Evolutionary conservation across 2,329 filamentous ascomycete species (phyloP), one percentile per base, ranked within the genome.

Genomic region (Botrytis squamosa): DNA sequence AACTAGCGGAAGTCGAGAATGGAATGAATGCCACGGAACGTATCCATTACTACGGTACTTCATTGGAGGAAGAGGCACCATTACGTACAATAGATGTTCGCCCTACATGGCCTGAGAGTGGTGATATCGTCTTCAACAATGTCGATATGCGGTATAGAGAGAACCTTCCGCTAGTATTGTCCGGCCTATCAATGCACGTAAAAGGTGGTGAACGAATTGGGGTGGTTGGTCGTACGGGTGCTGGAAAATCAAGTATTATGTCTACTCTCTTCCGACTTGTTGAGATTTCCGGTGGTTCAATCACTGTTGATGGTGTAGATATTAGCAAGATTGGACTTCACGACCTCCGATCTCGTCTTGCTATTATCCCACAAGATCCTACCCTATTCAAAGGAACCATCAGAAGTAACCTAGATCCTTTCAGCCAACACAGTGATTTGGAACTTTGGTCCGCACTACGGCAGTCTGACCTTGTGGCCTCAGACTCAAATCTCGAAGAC

Each of bases 21-120:
- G 94, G 95, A 80, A 98, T 98, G 95, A 98, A 98, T 82, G 91
- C 95, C 0, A 96, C 97, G 0, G 95, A 98, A 83, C 91, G 96
- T 68, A 86, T 98, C 49, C 90, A 94, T 81, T 94, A 97, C 84
- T 98, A 98, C 81, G 95, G 93, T 72, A 93, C 89, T 0, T 84
- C 93, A 77, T 88, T 99, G 7, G 94, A 97, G 76, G 92, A 97
- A 81, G 96, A 98, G 82, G 93, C 95, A 0, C 93, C 95, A 0
- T 86, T 95, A 2, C 92, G 95, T 79, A 91, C 93, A 60, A 82
- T 91, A 67, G 89, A 94, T 8, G 89, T 97, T 4, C 88, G 90
- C 29, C 84, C 89, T 1, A 87, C 87, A 33, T 99, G 96, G 96
- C 96, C 96, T 0, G 91, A 97, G 79, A 89, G 89, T 77, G 96